A percentile compares a stretch with the other conserved stretches of the same genome.
Evolutionary conservation across 129 eudicot genomes (phyloP).

Genomic region (Tagetes patula): DNA sequence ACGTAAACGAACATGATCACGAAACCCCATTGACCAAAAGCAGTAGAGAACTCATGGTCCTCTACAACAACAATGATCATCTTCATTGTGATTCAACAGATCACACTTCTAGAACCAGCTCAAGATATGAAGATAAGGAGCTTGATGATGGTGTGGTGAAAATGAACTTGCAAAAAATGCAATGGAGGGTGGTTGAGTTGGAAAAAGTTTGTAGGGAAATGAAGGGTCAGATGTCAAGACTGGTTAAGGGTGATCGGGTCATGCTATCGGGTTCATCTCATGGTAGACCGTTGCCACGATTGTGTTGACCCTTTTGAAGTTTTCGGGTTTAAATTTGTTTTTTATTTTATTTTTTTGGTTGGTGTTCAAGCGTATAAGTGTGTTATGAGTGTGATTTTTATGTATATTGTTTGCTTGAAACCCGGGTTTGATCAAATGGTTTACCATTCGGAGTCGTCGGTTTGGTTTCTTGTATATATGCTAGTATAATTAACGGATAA

Average conservation of each 20-base stretch:
- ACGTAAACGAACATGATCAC: constrained; percentile 22
- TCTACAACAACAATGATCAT: constrained; percentile 41
- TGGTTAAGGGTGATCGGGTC: constrained; percentile 44
- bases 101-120: constrained; percentile 31
- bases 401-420: constrained; percentile 36
- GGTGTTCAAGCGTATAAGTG: constrained; percentile 24
- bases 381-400: constrained; percentile 36
- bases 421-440: constrained; percentile 20
- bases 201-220: constrained; percentile 82
- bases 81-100: constrained; percentile 30
- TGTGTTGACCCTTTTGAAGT: constrained; percentile 43
- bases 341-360: background rate
- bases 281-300: constrained; percentile 54
- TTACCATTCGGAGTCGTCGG: background rate
- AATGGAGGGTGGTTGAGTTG: constrained; percentile 82
- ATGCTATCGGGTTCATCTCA: constrained; percentile 34
- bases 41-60: constrained; percentile 39
- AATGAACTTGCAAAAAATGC: constrained; percentile 68
- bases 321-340: constrained; percentile 1
- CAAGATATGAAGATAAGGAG: constrained; percentile 22
- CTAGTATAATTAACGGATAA: background rate
- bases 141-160: constrained; percentile 54
- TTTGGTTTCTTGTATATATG: constrained; percentile 9
- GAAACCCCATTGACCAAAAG: constrained; percentile 34
- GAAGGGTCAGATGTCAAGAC: constrained; percentile 79